These are phyloP conservation scores for Datura wrightii DNA, from an alignment of 257 asterid species.

Conservation along the genomic window DNA sequence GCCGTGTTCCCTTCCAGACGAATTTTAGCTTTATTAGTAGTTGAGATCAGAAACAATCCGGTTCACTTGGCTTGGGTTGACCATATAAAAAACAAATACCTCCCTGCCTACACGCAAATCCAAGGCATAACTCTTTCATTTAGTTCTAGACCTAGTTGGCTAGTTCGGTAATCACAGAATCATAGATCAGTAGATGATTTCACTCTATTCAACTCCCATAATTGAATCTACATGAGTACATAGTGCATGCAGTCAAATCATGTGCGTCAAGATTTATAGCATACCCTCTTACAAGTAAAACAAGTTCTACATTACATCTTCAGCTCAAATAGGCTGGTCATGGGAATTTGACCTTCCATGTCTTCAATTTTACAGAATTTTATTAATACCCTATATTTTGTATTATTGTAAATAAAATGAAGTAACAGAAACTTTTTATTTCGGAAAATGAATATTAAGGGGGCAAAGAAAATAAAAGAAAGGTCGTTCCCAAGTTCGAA, in stretches of 20 bases:
- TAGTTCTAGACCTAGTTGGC: conserved; percentile 7
- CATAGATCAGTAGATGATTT: neutral
- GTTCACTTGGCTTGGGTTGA: conserved; percentile 1
- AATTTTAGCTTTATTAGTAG: conserved; percentile 3
- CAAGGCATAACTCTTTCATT: neutral
- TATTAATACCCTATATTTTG: neutral
- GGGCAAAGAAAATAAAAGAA: neutral
- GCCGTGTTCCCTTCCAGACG: neutral
- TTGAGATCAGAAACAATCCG: neutral
- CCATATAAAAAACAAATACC: neutral
- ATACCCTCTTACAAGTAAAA: neutral
- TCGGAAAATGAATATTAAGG: neutral
- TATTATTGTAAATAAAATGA: neutral
- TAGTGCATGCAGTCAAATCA: neutral
- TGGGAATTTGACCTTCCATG: neutral
- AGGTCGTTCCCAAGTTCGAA: neutral
- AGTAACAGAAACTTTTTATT: neutral
- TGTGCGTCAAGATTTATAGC: conserved; percentile 3
- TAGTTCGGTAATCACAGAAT: neutral
- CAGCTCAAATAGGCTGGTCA: neutral
- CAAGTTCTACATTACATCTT: neutral
- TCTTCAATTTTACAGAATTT: neutral
- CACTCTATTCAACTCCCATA: neutral
- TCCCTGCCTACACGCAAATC: neutral
- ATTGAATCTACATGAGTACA: neutral